Evolutionary conservation across 768 basidiomycete species (phyloP).

Genomic region (Gloeostereum incarnatum): DNA sequence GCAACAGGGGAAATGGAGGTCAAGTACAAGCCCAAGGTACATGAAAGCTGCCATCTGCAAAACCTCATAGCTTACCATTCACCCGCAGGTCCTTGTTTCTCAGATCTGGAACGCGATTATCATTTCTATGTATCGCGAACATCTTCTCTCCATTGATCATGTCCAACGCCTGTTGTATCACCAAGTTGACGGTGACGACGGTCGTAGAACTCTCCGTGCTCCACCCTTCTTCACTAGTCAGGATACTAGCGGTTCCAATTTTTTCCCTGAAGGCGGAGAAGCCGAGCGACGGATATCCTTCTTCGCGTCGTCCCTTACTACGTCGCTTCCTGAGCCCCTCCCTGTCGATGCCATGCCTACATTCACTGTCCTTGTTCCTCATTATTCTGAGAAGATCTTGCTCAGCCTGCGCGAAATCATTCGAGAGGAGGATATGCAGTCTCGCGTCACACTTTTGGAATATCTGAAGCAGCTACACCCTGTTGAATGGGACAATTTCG

Average conservation of each 20-base stretch:
- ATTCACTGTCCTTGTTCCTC: constrained; percentile 98
- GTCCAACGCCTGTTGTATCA: constrained; percentile 97
- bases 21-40: constrained; percentile 98
- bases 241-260: constrained; percentile 61
- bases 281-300: constrained; percentile 98
- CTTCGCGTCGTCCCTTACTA: constrained; percentile 96
- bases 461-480: constrained; percentile 98
- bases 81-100: constrained; percentile 86
- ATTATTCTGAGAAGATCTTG: constrained; percentile 98
- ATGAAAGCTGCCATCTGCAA: constrained; percentile 8
- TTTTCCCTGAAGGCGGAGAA: constrained; percentile 92
- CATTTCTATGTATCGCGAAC: constrained; percentile 99
- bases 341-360: constrained; percentile 99
- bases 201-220: constrained; percentile 86
- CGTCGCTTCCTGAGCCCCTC: constrained; percentile 88
- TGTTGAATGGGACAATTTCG: constrained; percentile 99
- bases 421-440: constrained; percentile 93
- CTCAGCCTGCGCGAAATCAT: constrained; percentile 97
- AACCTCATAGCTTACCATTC: not conserved
- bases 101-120: constrained; percentile 99
- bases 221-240: constrained; percentile 99
- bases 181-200: constrained; percentile 86
- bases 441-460: constrained; percentile 93
- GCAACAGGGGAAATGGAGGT: constrained; percentile 98
- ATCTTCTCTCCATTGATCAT: constrained; percentile 94